Percentiles rank a stretch among this genome's conserved stretches.
Evolutionary conservation across 139 green algal species (phyloP).

Genomic region (Volvox africanus): DNA sequence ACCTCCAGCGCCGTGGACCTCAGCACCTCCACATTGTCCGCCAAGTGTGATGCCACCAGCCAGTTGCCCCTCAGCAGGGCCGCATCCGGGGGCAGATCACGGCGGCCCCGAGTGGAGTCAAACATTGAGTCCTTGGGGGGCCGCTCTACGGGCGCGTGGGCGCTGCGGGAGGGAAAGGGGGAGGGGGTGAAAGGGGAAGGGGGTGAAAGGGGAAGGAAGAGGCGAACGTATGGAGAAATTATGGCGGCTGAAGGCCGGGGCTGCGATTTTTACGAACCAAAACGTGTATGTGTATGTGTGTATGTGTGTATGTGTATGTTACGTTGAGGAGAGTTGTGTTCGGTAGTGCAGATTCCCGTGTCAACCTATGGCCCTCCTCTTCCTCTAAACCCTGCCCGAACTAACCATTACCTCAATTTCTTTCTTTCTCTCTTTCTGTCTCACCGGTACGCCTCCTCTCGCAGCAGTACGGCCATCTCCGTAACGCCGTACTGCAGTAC

Average conservation of each 20-base stretch:
- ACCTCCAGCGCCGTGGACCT: constrained; percentile 19
- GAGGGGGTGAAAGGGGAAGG: not conserved
- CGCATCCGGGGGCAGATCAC: constrained; percentile 18
- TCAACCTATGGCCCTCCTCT: too few species aligned
- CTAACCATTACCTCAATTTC: too few species aligned
- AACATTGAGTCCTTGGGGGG: constrained; percentile 50
- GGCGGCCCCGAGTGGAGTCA: constrained; percentile 6
- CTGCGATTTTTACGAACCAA: too few species aligned
- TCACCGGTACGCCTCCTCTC: constrained; percentile 54
- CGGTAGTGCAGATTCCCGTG: too few species aligned
- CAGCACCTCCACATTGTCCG: constrained; percentile 54
- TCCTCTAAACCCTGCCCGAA: too few species aligned
- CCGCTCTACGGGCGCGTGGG: constrained; percentile 32
- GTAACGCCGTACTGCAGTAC: constrained; percentile 48
- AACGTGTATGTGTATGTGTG: too few species aligned
- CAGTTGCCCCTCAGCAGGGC: constrained; percentile 48
- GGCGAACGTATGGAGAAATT: too few species aligned
- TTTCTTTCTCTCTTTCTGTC: not conserved
- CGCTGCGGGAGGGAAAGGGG: not conserved
- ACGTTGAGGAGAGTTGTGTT: too few species aligned
- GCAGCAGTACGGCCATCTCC: constrained; percentile 59
- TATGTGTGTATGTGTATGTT: too few species aligned
- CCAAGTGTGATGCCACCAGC: constrained; percentile 42
- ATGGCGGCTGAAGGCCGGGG: too few species aligned
- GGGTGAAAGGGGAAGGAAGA: not conserved